Evolutionary conservation across 2,329 filamentous ascomycete genomes (phyloP), one percentile per base, ranked within the genome.

Genomic region (Ascosphaera acerosa): DNA sequence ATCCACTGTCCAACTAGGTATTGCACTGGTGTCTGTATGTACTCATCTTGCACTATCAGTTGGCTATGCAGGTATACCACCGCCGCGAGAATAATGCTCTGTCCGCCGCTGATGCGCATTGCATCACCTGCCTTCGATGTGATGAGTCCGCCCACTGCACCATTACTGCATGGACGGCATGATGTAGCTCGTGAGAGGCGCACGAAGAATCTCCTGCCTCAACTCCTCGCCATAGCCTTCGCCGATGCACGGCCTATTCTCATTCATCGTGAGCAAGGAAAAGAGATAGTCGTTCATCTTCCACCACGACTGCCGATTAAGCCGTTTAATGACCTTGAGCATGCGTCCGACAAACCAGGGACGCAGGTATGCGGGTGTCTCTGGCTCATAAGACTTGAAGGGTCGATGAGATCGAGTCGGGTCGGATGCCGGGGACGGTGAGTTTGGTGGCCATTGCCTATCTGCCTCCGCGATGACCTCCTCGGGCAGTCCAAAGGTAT

Each of bases 341-440:
- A 54, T 52, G 5, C 50, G 45, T 1, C 49, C 48, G 2, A 44
- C 46, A 32, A 53, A 51, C 51, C 51, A 54, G 2, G 50, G 51
- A 12, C 51, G 42, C 14, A 42, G 42, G 18, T 40, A 47, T 6
- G 14, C 2, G 31, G 23, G n/a, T 16, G 9, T 4, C 17, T 20
- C 5, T 17, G 6, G 12, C 17, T 20, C 14, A 17, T 10, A 3
- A 27, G 16, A 14, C 20, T 33, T 15, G 29, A 27, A 2, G n/a
- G 19, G 9, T 30, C 27, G 4, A 34, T 25, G 9, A 27, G 6
- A 4, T 27, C 6, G 10, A 16, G 7, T 15, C 15, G n/a, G 19
- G 22, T n/a, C n/a, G n/a, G n/a, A n/a, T n/a, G n/a, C n/a, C n/a
- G n/a, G n/a, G n/a, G n/a, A n/a, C n/a, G n/a, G n/a, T n/a, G n/a